Evolutionary conservation across 2,329 filamentous ascomycete species (phyloP).

Genomic region (Byssothecium circinans): DNA sequence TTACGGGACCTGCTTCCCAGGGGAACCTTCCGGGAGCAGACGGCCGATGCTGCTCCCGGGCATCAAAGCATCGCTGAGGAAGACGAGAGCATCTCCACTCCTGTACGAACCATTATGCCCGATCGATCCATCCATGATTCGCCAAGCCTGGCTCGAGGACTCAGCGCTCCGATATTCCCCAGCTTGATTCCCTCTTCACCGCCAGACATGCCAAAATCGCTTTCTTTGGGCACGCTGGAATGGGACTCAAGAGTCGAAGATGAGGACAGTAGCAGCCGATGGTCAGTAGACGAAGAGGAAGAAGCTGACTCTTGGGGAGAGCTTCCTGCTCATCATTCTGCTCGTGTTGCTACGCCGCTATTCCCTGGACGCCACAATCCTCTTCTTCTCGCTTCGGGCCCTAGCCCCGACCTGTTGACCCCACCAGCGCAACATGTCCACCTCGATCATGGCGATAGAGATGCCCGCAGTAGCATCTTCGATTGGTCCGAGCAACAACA

Average conservation of each 20-base stretch:
- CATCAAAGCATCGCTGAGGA: constrained; percentile 53
- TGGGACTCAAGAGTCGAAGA: constrained; percentile 44
- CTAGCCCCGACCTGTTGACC: constrained; percentile 43
- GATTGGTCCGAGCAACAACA: constrained; percentile 73
- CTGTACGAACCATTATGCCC: constrained; percentile 47
- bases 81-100: constrained; percentile 54
- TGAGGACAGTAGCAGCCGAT: constrained; percentile 44
- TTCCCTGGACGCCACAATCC: constrained; percentile 37
- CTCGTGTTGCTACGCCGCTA: constrained; percentile 33
- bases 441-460: constrained; percentile 43
- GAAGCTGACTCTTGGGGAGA: constrained; percentile 45
- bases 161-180: constrained; percentile 42
- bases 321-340: constrained; percentile 36
- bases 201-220: constrained; percentile 47
- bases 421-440: constrained; percentile 38
- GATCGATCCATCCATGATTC: constrained; percentile 40
- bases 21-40: constrained; percentile 47
- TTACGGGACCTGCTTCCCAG: constrained; percentile 54
- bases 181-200: constrained; percentile 49
- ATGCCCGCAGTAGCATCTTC: constrained; percentile 67
- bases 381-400: constrained; percentile 30
- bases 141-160: constrained; percentile 34
- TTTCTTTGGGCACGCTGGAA: constrained; percentile 45
- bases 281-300: constrained; percentile 47
- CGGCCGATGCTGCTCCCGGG: constrained; percentile 34